Evolutionary conservation across 2,329 filamentous ascomycete species (phyloP).

Genomic region (Drechslerella stenobrocha): DNA sequence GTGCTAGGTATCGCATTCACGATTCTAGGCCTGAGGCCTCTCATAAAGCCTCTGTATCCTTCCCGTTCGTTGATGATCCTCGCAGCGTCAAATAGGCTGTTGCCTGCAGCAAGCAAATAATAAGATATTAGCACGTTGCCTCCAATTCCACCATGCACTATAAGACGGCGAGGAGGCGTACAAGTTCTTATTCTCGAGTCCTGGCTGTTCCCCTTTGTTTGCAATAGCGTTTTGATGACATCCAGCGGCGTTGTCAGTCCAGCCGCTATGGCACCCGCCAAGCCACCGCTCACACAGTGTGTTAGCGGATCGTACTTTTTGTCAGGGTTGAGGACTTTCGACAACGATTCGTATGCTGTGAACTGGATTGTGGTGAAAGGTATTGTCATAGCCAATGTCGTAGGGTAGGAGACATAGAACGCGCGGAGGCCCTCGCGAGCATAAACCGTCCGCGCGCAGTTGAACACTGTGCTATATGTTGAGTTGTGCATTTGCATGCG

Average conservation of each 20-base stretch:
- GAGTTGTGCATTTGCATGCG: constrained; percentile 98
- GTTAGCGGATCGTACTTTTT: constrained; percentile 89
- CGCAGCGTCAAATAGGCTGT: constrained; percentile 76
- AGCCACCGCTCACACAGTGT: constrained; percentile 86
- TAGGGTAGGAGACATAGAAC: constrained; percentile 98
- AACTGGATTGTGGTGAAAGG: constrained; percentile 97
- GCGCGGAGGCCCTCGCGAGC: constrained; percentile 81
- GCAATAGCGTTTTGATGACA: constrained; percentile 95
- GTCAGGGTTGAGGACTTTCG: constrained; percentile 84
- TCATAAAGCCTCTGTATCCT: constrained; percentile 85
- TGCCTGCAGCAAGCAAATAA: constrained; percentile 60
- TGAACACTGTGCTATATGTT: constrained; percentile 79
- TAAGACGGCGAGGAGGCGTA: constrained; percentile 13
- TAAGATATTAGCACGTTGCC: background rate
- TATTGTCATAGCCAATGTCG: constrained; percentile 96
- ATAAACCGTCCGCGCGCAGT: constrained; percentile 89
- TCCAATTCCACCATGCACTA: background rate
- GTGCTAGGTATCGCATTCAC: constrained; percentile 98
- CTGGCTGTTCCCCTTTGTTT: constrained; percentile 81
- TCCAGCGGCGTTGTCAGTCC: constrained; percentile 95
- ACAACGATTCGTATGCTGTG: constrained; percentile 95
- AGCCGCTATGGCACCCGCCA: constrained; percentile 90
- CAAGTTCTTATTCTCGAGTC: constrained; percentile 76
- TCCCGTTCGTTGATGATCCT: constrained; percentile 80
- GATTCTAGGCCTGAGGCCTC: constrained; percentile 85